Evolutionary conservation across 495 filamentous ascomycete species (phyloP).

Genomic region (Jackrogersella minutella): DNA sequence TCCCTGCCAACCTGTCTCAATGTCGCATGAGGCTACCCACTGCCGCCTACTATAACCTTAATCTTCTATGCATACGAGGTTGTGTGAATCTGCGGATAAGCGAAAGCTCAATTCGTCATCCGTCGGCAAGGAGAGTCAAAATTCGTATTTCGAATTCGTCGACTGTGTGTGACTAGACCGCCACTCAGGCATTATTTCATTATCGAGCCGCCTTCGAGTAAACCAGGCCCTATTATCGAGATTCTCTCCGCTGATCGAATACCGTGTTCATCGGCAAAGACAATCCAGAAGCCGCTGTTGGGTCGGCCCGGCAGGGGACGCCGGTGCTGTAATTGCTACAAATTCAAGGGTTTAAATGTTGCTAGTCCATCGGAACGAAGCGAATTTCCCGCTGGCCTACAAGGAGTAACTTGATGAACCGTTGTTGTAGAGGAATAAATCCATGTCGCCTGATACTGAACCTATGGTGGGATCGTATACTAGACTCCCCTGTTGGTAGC

Average conservation of each 20-base stretch:
- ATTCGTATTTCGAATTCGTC: neutral
- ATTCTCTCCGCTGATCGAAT: neutral
- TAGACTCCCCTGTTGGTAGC: constrained; percentile 26
- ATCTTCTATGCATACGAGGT: neutral
- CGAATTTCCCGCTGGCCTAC: constrained; percentile 3
- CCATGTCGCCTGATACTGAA: constrained; percentile 22
- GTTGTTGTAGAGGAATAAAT: constrained; percentile 35
- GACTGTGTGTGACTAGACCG: neutral
- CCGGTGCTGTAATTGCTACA: neutral
- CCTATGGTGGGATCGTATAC: constrained; percentile 33
- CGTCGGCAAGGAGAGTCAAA: neutral
- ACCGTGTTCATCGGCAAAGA: neutral
- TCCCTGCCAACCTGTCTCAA: neutral
- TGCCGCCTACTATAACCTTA: neutral
- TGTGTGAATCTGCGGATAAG: neutral
- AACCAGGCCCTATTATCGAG: neutral
- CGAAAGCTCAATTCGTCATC: neutral
- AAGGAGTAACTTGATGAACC: constrained; percentile 24
- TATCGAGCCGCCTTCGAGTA: neutral
- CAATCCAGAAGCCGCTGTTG: neutral
- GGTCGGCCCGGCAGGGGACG: neutral
- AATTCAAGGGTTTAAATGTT: neutral
- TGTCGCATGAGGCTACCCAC: neutral
- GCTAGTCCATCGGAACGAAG: neutral
- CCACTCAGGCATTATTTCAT: neutral